Conservation (phyloP, 2,329 filamentous ascomycete species). For the Tolypocladium capitatum region DNA sequence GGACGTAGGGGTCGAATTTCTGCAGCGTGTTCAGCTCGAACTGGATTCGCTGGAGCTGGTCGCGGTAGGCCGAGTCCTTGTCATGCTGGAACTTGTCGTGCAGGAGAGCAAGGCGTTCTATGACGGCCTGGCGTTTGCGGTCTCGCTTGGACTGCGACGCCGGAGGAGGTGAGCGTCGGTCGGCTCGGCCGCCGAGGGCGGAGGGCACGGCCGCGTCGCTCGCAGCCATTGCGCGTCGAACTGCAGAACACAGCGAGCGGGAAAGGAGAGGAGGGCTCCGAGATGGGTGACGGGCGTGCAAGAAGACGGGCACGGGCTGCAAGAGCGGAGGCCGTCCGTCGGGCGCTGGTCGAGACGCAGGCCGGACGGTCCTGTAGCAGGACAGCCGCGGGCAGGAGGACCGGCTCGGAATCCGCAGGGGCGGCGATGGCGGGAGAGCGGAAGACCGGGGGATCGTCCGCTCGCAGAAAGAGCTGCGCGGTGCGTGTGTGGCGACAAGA, state of each 20-base stretch:
- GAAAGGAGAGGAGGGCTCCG: background rate
- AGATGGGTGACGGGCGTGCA: too few relatives aligned
- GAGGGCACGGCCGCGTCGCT: slow-evolving; percentile 22
- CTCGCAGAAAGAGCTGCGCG: background rate
- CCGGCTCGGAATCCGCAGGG: background rate
- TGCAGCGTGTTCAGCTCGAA: slow-evolving; percentile 78
- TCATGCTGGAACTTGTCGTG: slow-evolving; percentile 68
- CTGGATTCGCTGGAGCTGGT: slow-evolving; percentile 84
- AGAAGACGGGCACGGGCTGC: too few relatives aligned
- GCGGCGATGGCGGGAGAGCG: background rate
- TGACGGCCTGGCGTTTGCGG: slow-evolving; percentile 72
- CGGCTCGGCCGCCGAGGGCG: slow-evolving; percentile 18
- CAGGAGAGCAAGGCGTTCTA: slow-evolving; percentile 65
- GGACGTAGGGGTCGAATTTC: slow-evolving; percentile 67
- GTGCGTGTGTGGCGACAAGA: background rate
- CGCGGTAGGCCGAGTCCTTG: slow-evolving; percentile 71
- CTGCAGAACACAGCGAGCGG: background rate
- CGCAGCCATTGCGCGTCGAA: slow-evolving; percentile 21
- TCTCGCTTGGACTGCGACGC: slow-evolving; percentile 67
- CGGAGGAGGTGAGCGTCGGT: slow-evolving; percentile 23
- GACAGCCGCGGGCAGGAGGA: background rate
- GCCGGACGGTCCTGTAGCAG: background rate
- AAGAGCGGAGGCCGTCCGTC: background rate
- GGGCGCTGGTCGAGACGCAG: background rate
- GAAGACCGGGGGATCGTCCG: background rate